Conservation (phyloP, 176 grass and related monocot genomes). For the Musa itinerans region DNA sequence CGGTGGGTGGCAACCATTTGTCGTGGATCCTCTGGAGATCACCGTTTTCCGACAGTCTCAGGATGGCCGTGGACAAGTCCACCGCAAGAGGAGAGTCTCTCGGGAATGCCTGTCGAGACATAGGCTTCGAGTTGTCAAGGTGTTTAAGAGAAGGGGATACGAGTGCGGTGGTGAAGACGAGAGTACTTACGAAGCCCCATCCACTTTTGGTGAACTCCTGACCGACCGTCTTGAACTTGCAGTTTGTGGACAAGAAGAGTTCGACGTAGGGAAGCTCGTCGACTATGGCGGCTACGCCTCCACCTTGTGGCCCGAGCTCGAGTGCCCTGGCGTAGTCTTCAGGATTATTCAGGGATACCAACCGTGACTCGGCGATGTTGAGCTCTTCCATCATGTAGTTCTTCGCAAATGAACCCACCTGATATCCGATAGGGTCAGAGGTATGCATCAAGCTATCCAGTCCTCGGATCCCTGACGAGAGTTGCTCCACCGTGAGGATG, state of each 20-base stretch:
- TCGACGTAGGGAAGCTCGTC: conserved; percentile 12
- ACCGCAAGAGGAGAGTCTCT: conserved; percentile 10
- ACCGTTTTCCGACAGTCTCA: conserved; percentile 3
- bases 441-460: conserved; percentile 17
- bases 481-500: conserved; percentile 17
- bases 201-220: conserved; percentile 20
- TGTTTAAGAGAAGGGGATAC: neutral
- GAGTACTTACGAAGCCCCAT: conserved; percentile 16
- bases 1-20: neutral
- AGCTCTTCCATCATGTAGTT: conserved; percentile 14
- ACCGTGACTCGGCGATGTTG: neutral
- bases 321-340: conserved; percentile 6
- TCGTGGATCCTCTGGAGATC: conserved; percentile 21
- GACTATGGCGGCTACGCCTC: conserved; percentile 19
- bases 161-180: neutral
- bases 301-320: conserved; percentile 4
- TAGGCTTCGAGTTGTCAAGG: neutral
- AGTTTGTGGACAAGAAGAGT: conserved; percentile 9
- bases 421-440: conserved; percentile 15
- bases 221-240: conserved; percentile 6
- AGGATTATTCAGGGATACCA: conserved; percentile 4
- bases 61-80: conserved; percentile 16
- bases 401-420: conserved; percentile 6
- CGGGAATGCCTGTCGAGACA: neutral
- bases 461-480: conserved; percentile 9